phyloP scores from a whole-genome alignment of 495 filamentous ascomycete genomes.

The Penicillium maclennaniae region DNA sequence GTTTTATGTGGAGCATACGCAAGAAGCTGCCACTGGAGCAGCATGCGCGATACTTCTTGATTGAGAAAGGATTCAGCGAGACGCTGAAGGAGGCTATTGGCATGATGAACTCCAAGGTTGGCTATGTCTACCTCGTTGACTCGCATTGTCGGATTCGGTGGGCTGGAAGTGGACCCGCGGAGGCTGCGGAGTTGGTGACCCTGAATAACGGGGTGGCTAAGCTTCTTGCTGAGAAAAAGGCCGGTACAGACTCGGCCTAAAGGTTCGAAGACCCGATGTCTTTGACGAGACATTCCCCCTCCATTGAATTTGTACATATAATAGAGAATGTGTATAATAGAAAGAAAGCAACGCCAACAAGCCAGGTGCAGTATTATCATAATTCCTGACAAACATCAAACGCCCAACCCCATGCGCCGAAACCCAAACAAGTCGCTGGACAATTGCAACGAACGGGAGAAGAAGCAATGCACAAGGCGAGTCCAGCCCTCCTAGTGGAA shows the following conservation, averaged over 20 bases:
- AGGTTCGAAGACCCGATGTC: not conserved
- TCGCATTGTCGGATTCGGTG: slow-evolving; percentile 83
- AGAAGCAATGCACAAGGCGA: slow-evolving; percentile 3
- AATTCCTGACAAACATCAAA: slow-evolving; percentile 10
- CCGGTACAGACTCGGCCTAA: slow-evolving; percentile 22
- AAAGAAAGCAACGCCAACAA: slow-evolving; percentile 19
- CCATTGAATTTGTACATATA: slow-evolving; percentile 29
- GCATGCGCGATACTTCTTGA: slow-evolving; percentile 75
- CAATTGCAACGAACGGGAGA: slow-evolving; percentile 10
- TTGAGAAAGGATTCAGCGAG: slow-evolving; percentile 71
- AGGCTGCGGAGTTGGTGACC: slow-evolving; percentile 63
- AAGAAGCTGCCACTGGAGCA: slow-evolving; percentile 52
- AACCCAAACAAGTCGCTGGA: slow-evolving; percentile 20
- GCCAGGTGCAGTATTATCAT: slow-evolving; percentile 18
- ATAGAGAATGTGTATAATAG: slow-evolving; percentile 34
- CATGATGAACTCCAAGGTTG: slow-evolving; percentile 81
- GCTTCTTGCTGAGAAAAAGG: slow-evolving; percentile 58
- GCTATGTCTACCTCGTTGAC: slow-evolving; percentile 93
- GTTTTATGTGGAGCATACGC: slow-evolving; percentile 64
- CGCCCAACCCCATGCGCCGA: slow-evolving; percentile 24
- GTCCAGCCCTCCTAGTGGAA: slow-evolving; percentile 53
- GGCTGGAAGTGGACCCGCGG: slow-evolving; percentile 82
- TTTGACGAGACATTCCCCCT: slow-evolving; percentile 15
- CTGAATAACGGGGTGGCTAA: slow-evolving; percentile 65
- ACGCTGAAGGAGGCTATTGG: slow-evolving; percentile 74